These are phyloP conservation scores for Elongisporangium anandrum DNA, from an alignment of 352 stramenopile species.

Conservation along the genomic window DNA sequence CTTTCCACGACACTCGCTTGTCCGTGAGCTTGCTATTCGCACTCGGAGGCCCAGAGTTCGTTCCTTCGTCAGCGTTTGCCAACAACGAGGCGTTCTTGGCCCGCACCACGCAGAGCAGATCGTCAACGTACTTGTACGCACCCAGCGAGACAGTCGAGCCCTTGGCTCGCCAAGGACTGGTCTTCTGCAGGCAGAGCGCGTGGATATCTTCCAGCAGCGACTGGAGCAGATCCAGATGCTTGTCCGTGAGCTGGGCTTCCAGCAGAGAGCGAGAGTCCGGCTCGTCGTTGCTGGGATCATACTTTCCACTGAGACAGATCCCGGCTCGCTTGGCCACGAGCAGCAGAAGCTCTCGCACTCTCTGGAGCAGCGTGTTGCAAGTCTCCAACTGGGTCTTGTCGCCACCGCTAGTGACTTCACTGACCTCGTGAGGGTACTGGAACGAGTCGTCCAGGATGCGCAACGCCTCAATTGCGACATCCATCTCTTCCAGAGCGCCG, in stretches of 20 bases:
- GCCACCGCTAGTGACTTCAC: not conserved
- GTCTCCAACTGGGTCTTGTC: conserved; percentile 5
- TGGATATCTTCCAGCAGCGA: conserved; percentile 38
- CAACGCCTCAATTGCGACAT: conserved; percentile 36
- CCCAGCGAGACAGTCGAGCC: conserved; percentile 11
- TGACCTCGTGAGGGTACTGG: not conserved
- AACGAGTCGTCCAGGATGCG: conserved; percentile 25
- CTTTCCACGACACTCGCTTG: conserved; percentile 25
- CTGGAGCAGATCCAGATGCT: conserved; percentile 12
- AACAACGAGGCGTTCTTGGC: conserved; percentile 23
- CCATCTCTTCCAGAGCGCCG: conserved; percentile 57
- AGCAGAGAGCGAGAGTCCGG: conserved; percentile 37
- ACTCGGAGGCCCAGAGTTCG: not conserved
- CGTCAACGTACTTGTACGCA: conserved; percentile 19
- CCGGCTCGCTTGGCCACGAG: conserved; percentile 54
- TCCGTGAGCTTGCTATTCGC: not conserved
- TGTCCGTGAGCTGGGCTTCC: conserved; percentile 22
- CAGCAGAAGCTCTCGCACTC: conserved; percentile 32
- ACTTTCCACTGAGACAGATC: conserved; percentile 64
- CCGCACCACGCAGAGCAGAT: conserved; percentile 36
- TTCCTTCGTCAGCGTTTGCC: conserved; percentile 2
- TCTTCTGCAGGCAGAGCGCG: conserved; percentile 15
- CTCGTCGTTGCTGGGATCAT: conserved; percentile 37
- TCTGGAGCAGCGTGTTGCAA: conserved; percentile 25
- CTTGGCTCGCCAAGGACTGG: conserved; percentile 7